These are phyloP conservation scores for Pontederia crassipes DNA, from an alignment of 176 grass and related monocot genomes.

Conservation along the genomic window DNA sequence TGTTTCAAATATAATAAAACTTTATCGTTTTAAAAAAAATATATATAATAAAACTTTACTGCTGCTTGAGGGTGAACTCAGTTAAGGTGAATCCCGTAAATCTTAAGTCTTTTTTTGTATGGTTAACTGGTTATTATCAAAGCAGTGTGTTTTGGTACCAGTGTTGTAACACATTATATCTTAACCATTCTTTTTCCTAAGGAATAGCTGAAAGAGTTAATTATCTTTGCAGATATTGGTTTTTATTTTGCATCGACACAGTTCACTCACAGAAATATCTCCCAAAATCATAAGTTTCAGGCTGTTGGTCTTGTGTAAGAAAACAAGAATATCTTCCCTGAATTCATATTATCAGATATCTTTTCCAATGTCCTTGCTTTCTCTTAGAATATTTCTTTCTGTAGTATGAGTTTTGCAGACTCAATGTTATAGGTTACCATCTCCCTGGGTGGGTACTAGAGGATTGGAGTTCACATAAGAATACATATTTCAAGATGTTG, in stretches of 20 bases:
- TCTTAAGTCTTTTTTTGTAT: too few relatives aligned
- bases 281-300: constrained; percentile 98
- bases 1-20: too few relatives aligned
- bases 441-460: constrained; percentile 95
- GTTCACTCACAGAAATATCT: constrained; percentile 96
- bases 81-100: too few relatives aligned
- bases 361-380: neutral
- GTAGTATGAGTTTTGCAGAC: constrained; percentile 97
- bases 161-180: too few relatives aligned
- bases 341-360: neutral
- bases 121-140: too few relatives aligned
- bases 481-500: constrained; percentile 90
- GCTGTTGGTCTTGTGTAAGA: constrained; percentile 97
- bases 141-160: too few relatives aligned
- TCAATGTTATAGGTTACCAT: constrained; percentile 70
- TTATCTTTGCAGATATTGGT: constrained; percentile 88
- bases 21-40: too few relatives aligned
- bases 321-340: neutral
- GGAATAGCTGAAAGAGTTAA: constrained; percentile 85
- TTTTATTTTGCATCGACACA: constrained; percentile 97
- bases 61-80: too few relatives aligned
- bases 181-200: constrained; percentile 25
- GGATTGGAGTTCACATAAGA: constrained; percentile 97
- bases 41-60: too few relatives aligned
- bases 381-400: constrained; percentile 2